Base-by-base conservation (phyloP, 179 eudicot genomes). In the Silene noctiflora region DNA sequence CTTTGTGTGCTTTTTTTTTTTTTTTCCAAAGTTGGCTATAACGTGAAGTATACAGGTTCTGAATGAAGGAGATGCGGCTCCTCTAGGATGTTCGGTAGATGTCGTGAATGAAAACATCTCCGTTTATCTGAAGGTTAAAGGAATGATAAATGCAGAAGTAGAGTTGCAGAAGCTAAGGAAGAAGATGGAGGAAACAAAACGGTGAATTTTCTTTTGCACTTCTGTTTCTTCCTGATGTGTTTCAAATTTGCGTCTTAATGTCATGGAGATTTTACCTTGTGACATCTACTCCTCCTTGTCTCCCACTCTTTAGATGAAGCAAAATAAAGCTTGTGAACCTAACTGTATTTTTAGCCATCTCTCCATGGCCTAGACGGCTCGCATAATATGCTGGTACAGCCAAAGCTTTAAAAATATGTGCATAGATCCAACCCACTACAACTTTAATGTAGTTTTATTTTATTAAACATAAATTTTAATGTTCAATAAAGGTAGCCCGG, bases 141-240 rank as follows among this genome's bases (percentile, higher is more conserved):
- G 95, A 76, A 81, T 83, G 65, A 77, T 94, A 31, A 82, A 93
- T 63, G 83, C 84, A 16, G 91, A 91, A 78, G 91, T 84, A 35
- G 97, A 95, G 79, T 87, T 88, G 68, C 88, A 89, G 77, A 89
- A 89, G 83, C 85, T 88, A 46, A 83, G 77, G 79, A 89, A 86
- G 81, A 87, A 84, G 84, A 89, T 80, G 85, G 91, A 88, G 51
- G 98, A 92, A 33, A 71, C 88, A 31, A 85, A 81, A 67, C 88
- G 86, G 98, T 93, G 76, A 83, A 91, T 78, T 16, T 69, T 61
- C 60, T 25, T 20, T 27, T 60, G 59, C 53, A 25, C 19, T 42
- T 29, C 51, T 74, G 55, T 59, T 60, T 62, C 17, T 21, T 6
- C 6, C 20, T 4, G 14, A 48, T 10, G 21, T 24, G n/a, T 69